Percentiles rank a stretch among this genome's conserved stretches.
Conservation (phyloP, 1,139 yeast species). For the Debaryomyces udenii region DNA sequence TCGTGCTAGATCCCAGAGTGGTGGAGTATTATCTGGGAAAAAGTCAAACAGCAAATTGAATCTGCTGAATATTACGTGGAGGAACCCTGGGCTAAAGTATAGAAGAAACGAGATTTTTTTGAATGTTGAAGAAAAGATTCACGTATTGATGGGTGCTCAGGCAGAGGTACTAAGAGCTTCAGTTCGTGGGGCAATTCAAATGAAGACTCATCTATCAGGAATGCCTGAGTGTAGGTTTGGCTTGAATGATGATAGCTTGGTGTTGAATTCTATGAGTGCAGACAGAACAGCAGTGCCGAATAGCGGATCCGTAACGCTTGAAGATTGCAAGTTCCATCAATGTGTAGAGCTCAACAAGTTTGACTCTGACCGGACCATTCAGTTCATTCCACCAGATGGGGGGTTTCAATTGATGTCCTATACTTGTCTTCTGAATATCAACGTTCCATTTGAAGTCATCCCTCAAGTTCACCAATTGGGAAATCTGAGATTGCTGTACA, state of each 20-base stretch:
- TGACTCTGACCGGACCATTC: constrained; percentile 66
- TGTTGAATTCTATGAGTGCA: constrained; percentile 18
- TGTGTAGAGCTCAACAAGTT: constrained; percentile 76
- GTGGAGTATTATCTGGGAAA: constrained; percentile 12
- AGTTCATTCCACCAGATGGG: constrained; percentile 91
- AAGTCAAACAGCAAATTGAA: constrained; percentile 12
- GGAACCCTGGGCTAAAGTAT: constrained; percentile 71
- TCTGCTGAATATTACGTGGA: constrained; percentile 55
- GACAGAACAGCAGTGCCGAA: constrained; percentile 19
- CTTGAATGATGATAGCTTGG: constrained; percentile 48
- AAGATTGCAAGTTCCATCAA: constrained; percentile 87
- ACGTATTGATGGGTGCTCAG: constrained; percentile 62
- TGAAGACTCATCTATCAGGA: constrained; percentile 78
- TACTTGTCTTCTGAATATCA: constrained; percentile 54
- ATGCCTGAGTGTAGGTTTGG: constrained; percentile 71
- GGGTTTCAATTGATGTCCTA: constrained; percentile 86
- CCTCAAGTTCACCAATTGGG: constrained; percentile 64
- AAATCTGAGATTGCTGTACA: constrained; percentile 52
- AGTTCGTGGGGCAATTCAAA: constrained; percentile 74
- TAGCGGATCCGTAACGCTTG: constrained; percentile 55
- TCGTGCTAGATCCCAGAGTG: constrained; percentile 5
- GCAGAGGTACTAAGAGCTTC: constrained; percentile 68
- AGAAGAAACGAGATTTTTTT: constrained; percentile 80
- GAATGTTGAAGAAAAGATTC: constrained; percentile 75
- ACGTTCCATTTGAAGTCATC: constrained; percentile 72